Conservation (phyloP, 768 basidiomycete genomes). For the Lactifluus volemus region DNA sequence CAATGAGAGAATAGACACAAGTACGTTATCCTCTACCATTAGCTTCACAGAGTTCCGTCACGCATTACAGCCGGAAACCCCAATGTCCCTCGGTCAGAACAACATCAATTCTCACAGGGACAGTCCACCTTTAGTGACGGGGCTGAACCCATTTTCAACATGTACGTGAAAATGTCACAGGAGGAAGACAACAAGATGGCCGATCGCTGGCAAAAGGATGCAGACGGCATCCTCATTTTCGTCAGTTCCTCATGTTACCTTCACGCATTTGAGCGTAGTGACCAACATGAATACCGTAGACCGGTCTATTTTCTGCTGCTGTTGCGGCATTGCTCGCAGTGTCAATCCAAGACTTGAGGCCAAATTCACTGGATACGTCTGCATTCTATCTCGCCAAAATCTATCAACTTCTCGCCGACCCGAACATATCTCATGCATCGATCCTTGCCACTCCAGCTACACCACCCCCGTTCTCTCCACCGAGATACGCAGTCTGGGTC, state of each 20-base stretch:
- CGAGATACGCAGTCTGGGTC: neutral
- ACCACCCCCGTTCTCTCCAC: neutral
- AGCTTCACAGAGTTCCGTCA: neutral
- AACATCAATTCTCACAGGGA: neutral
- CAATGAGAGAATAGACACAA: neutral
- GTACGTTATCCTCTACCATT: neutral
- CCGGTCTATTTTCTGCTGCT: neutral
- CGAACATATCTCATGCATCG: neutral
- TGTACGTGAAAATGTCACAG: slow-evolving; percentile 15
- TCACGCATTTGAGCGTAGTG: too few relatives aligned
- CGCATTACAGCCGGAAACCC: neutral
- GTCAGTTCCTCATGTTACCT: neutral
- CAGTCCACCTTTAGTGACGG: neutral
- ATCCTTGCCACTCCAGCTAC: neutral
- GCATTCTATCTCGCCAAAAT: neutral
- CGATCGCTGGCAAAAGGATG: neutral
- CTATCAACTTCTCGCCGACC: neutral
- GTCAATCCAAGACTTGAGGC: neutral
- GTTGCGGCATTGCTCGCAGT: neutral
- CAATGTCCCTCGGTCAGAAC: neutral
- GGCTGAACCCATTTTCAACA: neutral
- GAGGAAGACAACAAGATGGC: neutral
- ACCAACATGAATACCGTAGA: neutral
- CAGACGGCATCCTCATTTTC: neutral
- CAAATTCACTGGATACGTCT: neutral